These are phyloP conservation scores for Cystobasidium sp. DNA, from an alignment of 1,284 basidiomycete species.

Conservation along the genomic window DNA sequence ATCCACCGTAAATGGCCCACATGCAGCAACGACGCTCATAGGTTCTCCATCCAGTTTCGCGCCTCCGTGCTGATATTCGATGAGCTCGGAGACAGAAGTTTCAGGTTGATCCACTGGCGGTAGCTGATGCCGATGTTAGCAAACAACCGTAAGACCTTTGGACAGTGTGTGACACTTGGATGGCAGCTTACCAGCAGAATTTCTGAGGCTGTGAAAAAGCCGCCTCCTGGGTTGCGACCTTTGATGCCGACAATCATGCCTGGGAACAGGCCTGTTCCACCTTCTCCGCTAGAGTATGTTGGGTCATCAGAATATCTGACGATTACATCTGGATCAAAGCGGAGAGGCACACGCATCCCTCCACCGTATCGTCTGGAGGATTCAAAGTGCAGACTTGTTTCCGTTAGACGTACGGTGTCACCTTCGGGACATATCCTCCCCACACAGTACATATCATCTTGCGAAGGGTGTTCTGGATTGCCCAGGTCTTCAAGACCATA, in stretches of 20 bases:
- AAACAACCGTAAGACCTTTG: not conserved
- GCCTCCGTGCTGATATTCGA: slow-evolving; percentile 54
- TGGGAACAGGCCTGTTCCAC: slow-evolving; percentile 80
- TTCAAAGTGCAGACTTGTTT: slow-evolving; percentile 75
- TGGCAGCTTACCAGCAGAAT: slow-evolving; percentile 68
- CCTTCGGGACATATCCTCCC: slow-evolving; percentile 79
- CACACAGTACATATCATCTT: slow-evolving; percentile 76
- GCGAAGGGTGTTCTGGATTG: slow-evolving; percentile 68
- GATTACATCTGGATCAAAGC: slow-evolving; percentile 69
- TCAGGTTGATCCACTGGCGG: slow-evolving; percentile 57
- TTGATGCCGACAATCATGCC: slow-evolving; percentile 86
- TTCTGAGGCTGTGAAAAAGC: slow-evolving; percentile 81
- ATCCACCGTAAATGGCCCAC: slow-evolving; percentile 82
- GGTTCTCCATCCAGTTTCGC: slow-evolving; percentile 59
- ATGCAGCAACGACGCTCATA: slow-evolving; percentile 71
- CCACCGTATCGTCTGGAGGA: slow-evolving; percentile 76
- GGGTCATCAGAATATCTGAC: slow-evolving; percentile 64
- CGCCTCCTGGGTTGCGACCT: slow-evolving; percentile 88
- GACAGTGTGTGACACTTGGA: not conserved
- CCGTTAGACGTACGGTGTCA: slow-evolving; percentile 68
- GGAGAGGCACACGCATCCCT: slow-evolving; percentile 71
- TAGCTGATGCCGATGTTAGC: slow-evolving; percentile 53
- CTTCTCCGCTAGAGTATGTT: slow-evolving; percentile 60
- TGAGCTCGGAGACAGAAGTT: slow-evolving; percentile 53
- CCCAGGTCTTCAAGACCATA: slow-evolving; percentile 73